Conservation (phyloP, 257 asterid species). For the Parsonsia alboflavescens region DNA sequence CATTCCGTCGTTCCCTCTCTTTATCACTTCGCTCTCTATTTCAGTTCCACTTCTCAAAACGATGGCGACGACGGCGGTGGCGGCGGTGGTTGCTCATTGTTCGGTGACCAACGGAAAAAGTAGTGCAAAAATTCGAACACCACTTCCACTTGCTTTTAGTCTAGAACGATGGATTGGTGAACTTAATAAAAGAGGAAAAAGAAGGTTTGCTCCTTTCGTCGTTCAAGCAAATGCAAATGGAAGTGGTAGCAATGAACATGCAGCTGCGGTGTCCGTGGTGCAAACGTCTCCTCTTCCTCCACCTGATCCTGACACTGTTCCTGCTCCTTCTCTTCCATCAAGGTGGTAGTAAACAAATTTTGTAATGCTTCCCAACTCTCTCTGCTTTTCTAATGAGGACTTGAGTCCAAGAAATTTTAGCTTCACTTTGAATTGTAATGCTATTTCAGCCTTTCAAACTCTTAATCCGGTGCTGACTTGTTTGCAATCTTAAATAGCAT, state of each 20-base stretch:
- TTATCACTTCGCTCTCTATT: neutral
- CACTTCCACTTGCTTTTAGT: neutral
- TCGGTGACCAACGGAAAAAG: slow-evolving; percentile 29
- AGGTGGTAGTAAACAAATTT: neutral
- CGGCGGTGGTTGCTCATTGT: slow-evolving; percentile 30
- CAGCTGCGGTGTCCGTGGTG: slow-evolving; percentile 31
- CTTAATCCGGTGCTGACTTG: neutral
- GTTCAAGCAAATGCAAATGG: slow-evolving; percentile 26
- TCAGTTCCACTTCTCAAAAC: neutral
- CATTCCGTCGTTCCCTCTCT: neutral
- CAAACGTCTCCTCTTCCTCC: slow-evolving; percentile 26
- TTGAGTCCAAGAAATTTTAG: neutral
- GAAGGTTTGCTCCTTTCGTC: slow-evolving; percentile 6
- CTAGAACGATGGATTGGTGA: neutral
- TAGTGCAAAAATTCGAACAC: slow-evolving; percentile 23
- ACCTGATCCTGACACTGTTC: slow-evolving; percentile 24
- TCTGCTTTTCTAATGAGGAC: neutral
- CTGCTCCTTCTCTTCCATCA: slow-evolving; percentile 22
- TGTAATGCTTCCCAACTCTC: neutral
- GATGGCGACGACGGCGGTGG: slow-evolving; percentile 37
- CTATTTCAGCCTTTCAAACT: too few relatives aligned
- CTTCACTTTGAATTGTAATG: neutral
- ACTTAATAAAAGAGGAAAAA: neutral
- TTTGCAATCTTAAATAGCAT: neutral
- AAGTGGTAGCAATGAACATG: slow-evolving; percentile 32